Evolutionary conservation across 1,284 basidiomycete genomes (phyloP).

Genomic region (Tetrapyrgos nigripes): DNA sequence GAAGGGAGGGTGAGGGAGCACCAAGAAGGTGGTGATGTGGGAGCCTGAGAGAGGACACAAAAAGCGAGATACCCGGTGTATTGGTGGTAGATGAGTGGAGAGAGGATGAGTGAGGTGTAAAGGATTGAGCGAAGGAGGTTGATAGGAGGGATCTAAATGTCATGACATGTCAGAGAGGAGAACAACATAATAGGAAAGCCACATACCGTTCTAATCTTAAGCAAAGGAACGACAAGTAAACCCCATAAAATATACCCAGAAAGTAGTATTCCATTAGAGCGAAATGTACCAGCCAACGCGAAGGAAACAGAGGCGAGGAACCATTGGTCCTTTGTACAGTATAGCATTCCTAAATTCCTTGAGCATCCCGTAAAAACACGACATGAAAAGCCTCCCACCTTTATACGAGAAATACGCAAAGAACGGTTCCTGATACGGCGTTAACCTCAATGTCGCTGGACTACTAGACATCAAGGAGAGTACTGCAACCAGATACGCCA

Average conservation of each 20-base stretch:
- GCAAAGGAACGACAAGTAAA: constrained; percentile 58
- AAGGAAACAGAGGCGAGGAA: constrained; percentile 66
- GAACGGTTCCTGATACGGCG: constrained; percentile 86
- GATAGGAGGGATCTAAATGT: constrained; percentile 37
- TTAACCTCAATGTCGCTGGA: constrained; percentile 74
- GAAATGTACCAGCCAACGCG: constrained; percentile 68
- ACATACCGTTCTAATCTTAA: constrained; percentile 43
- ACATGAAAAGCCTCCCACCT: constrained; percentile 48
- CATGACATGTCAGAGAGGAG: background rate
- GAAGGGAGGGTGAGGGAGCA: constrained; percentile 67
- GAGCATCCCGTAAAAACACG: background rate
- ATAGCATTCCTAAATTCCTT: constrained; percentile 61
- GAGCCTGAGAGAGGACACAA: constrained; percentile 50
- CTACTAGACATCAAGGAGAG: constrained; percentile 86
- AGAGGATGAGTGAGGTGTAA: constrained; percentile 51
- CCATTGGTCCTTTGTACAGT: constrained; percentile 57
- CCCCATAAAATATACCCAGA: constrained; percentile 81
- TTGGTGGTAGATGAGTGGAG: constrained; percentile 81
- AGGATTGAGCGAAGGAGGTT: constrained; percentile 42
- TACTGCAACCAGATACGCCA: constrained; percentile 67
- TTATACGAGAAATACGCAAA: constrained; percentile 82
- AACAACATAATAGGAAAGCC: background rate
- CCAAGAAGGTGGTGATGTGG: constrained; percentile 54
- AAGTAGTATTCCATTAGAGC: constrained; percentile 86
- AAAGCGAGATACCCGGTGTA: constrained; percentile 67